A percentile compares a stretch with the other conserved stretches of the same genome.
Conservation (phyloP, 306 rosid genomes). For the Clitoria ternatea region DNA sequence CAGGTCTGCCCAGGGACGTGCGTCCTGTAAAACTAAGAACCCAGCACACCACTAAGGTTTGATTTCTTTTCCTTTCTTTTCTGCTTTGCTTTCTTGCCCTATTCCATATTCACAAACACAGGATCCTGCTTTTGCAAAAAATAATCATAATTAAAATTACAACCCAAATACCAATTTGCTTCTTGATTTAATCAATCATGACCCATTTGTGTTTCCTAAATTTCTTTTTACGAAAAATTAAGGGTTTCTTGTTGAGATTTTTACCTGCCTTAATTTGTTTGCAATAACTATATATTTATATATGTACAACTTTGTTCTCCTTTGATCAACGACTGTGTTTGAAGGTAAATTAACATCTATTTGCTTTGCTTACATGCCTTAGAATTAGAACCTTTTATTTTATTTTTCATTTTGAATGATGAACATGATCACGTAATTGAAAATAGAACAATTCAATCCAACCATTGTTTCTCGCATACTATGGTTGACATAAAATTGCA, state of each 20-base stretch:
- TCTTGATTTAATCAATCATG: neutral
- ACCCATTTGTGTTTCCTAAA: neutral
- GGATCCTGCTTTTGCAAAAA: neutral
- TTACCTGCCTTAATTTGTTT: neutral
- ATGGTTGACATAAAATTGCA: neutral
- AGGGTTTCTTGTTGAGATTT: neutral
- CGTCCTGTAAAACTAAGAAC: neutral
- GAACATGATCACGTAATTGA: neutral
- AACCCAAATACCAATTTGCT: neutral
- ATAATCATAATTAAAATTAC: neutral
- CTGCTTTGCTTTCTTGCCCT: neutral
- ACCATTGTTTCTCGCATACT: neutral
- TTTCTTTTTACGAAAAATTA: too few relatives aligned
- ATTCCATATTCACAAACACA: neutral
- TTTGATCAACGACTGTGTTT: neutral
- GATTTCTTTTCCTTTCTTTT: neutral
- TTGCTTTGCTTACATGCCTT: neutral
- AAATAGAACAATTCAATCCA: neutral
- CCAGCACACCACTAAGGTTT: neutral
- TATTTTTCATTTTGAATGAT: neutral
- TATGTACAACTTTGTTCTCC: neutral
- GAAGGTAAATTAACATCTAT: slow-evolving; percentile 17
- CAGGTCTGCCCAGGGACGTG: neutral
- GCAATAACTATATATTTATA: neutral
- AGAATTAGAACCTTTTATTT: neutral